Evolutionary conservation across 345 rosid species (phyloP), one percentile per base, ranked within the genome.

Genomic region (Erysimum cheiranthoides): DNA sequence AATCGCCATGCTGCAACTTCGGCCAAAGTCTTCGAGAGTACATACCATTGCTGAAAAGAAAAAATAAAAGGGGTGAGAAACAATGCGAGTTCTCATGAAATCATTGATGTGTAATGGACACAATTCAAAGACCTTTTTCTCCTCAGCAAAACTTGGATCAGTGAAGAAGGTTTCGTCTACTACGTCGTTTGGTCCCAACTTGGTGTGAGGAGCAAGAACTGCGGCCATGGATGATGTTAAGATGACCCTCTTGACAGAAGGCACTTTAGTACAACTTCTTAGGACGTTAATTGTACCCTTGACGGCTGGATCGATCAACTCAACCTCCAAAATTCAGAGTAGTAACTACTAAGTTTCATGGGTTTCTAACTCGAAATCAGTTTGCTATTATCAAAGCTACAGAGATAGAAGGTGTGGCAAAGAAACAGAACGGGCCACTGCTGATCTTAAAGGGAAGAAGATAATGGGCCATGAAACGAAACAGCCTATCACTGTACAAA

Each of bases 271-370:
- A 47, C 91, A 87, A 32, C 87, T 80, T 45, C 39, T 53, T 8
- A 87, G 79, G 27, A 85, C 80, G 47, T 85, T 84, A 4, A 84
- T 79, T 31, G 89, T 87, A 31, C 88, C 88, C n/a, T 78, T 85
- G 36, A 87, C 71, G 1, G 86, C 89, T 49, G 84, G 83, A 25
- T 82, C 84, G 16, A 85, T 76, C 53, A 87, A 3, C 32, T 87
- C 88, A 3, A 40, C 64, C 76, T 38, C 12, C 4, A 63, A 40
- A 51, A 11, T 28, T n/a, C 5, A 59, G 8, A 45, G n/a, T n/a
- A n/a, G 27, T 70, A 58, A 58, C n/a, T 58, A 13, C 18, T 14
- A 34, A 45, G 46, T 21, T 58, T 35, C 4, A 50, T 47, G 17
- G 16, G 1, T 1, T 35, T 60, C 31, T 30, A 61, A 38, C 21